phyloP scores from a whole-genome alignment of 768 basidiomycete species.

The Candolleomyces eurysporus region DNA sequence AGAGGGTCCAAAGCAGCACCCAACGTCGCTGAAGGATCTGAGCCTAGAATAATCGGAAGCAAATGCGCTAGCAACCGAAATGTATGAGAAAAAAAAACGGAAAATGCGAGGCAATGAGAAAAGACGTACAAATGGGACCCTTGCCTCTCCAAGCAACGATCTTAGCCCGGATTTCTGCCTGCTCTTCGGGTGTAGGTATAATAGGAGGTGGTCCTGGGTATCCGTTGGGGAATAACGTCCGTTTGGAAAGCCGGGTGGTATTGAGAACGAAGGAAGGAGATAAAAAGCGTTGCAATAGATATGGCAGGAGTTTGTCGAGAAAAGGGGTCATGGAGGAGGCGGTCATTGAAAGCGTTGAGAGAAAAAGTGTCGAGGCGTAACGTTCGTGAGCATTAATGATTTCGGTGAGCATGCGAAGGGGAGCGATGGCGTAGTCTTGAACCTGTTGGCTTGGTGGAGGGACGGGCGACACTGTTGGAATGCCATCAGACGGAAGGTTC shows the following conservation, averaged over 20 bases:
- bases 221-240: slow-evolving; percentile 84
- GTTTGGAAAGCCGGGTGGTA: slow-evolving; percentile 55
- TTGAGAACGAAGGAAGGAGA: slow-evolving; percentile 51
- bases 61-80: slow-evolving; percentile 33
- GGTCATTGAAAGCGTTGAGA: slow-evolving; percentile 47
- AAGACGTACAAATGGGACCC: slow-evolving; percentile 33
- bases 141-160: slow-evolving; percentile 37
- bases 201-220: slow-evolving; percentile 73
- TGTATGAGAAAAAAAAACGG: background rate
- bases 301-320: slow-evolving; percentile 70
- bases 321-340: slow-evolving; percentile 49
- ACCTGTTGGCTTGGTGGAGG: slow-evolving; percentile 9
- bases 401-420: slow-evolving; percentile 44
- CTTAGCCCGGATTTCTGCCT: slow-evolving; percentile 50
- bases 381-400: slow-evolving; percentile 48
- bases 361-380: slow-evolving; percentile 43
- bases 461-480: slow-evolving; percentile 6
- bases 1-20: slow-evolving; percentile 60
- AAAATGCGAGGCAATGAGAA: background rate
- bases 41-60: slow-evolving; percentile 53
- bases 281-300: slow-evolving; percentile 57
- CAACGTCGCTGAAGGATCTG: slow-evolving; percentile 47
- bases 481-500: slow-evolving; percentile 15
- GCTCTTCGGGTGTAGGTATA: slow-evolving; percentile 79
- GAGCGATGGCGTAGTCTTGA: slow-evolving; percentile 39